phyloP scores from a whole-genome alignment of 1,284 basidiomycete species.

The Rhodotorula mucilaginosa region DNA sequence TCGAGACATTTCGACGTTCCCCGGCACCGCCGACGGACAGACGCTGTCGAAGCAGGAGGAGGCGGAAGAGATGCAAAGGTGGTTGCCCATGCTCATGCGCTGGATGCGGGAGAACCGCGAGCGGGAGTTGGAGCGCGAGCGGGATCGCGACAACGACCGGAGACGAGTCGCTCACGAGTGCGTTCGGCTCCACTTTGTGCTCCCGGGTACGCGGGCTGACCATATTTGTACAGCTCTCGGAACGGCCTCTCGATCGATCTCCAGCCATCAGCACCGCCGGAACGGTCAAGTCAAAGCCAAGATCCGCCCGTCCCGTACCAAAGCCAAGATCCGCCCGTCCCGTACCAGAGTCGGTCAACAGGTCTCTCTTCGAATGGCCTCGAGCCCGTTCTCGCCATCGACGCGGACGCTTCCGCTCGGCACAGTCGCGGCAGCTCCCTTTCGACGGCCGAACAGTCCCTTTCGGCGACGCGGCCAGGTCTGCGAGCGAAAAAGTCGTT shows the following conservation, averaged over 20 bases:
- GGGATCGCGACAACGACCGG: conserved; percentile 10
- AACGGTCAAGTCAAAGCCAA: too few relatives aligned
- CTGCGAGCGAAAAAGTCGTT: conserved; percentile 70
- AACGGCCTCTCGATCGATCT: too few relatives aligned
- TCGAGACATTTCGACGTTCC: conserved; percentile 43
- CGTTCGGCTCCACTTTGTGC: background rate
- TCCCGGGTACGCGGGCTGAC: background rate
- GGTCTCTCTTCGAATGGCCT: background rate
- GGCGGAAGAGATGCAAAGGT: conserved; percentile 50
- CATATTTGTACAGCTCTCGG: background rate
- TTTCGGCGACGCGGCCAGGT: background rate
- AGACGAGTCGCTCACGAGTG: conserved; percentile 4
- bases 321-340: too few relatives aligned
- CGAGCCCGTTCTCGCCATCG: background rate
- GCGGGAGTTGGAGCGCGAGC: conserved; percentile 22
- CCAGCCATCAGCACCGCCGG: too few relatives aligned
- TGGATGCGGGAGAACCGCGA: conserved; percentile 55
- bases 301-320: too few relatives aligned
- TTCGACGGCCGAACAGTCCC: conserved; percentile 42
- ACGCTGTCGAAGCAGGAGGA: conserved; percentile 48
- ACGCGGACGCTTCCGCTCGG: conserved; percentile 43
- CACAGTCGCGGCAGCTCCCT: conserved; percentile 64
- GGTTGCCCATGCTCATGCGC: conserved; percentile 67
- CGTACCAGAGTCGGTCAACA: too few relatives aligned
- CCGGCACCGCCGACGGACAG: conserved; percentile 29